Conservation (phyloP, 345 rosid species). For the Pelargonium nanum region DNA sequence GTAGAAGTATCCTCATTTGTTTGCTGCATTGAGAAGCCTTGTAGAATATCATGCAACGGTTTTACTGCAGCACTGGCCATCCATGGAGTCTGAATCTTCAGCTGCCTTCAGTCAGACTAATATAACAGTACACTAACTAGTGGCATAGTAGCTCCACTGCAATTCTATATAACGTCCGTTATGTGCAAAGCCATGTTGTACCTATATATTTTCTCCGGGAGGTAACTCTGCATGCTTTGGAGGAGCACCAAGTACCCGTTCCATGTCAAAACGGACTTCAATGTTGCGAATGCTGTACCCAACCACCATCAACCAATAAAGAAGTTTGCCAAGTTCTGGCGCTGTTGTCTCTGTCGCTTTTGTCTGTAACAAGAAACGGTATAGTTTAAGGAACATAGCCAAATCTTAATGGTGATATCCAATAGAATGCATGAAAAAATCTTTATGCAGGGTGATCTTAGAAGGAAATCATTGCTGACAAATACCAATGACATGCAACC, state of each 20-base stretch:
- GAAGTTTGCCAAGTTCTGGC: constrained; percentile 70
- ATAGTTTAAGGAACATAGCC: not conserved
- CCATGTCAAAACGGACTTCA: constrained; percentile 95
- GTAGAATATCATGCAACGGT: not conserved
- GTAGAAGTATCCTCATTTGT: too few relatives aligned
- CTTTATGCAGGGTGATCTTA: too few relatives aligned
- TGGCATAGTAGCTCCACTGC: not conserved
- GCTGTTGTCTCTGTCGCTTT: constrained; percentile 74
- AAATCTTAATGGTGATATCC: not conserved
- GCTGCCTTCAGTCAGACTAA: too few relatives aligned
- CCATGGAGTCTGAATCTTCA: too few relatives aligned
- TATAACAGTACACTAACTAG: too few relatives aligned
- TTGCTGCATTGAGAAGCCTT: too few relatives aligned
- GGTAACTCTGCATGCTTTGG: constrained; percentile 79
- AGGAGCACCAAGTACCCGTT: constrained; percentile 70
- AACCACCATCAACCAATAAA: constrained; percentile 94
- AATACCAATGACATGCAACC: too few relatives aligned
- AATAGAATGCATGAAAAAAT: too few relatives aligned
- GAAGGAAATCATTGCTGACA: not conserved
- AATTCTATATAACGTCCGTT: not conserved
- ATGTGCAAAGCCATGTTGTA: not conserved
- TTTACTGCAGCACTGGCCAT: not conserved
- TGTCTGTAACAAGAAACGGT: constrained; percentile 34
- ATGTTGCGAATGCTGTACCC: constrained; percentile 91
- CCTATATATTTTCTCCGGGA: constrained; percentile 66